phyloP scores from a whole-genome alignment of 2,329 filamentous ascomycete genomes.

The Rugonectria rugulosa region DNA sequence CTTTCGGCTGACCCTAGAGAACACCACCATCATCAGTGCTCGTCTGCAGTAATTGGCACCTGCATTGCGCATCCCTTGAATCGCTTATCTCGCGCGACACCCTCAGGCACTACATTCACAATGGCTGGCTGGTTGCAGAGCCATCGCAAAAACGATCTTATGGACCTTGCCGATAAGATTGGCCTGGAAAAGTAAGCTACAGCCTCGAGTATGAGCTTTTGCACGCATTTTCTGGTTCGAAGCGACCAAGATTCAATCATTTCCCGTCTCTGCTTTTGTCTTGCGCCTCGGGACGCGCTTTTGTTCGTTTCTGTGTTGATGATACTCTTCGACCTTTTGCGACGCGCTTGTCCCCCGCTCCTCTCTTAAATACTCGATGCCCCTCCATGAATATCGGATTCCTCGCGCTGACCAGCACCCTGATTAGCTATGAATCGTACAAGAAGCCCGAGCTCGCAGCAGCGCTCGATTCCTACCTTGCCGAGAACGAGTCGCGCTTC shows the following conservation, averaged over 20 bases:
- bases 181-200: conserved; percentile 75
- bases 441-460: conserved; percentile 83
- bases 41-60: conserved; percentile 9
- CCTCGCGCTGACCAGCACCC: conserved; percentile 27
- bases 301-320: conserved; percentile 2
- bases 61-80: not conserved
- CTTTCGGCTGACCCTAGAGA: not conserved
- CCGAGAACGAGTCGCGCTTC: conserved; percentile 71
- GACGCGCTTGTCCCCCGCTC: conserved; percentile 22
- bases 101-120: conserved; percentile 26
- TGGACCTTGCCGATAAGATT: conserved; percentile 74
- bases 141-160: conserved; percentile 83
- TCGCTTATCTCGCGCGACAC: conserved; percentile 39
- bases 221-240: not conserved
- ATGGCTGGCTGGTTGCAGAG: conserved; percentile 73
- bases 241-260: conserved; percentile 16
- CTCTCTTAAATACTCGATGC: conserved; percentile 5
- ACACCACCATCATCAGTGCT: not conserved
- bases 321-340: conserved; percentile 26
- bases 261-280: conserved; percentile 15
- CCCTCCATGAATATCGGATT: too few relatives aligned
- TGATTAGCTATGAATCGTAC: conserved; percentile 68
- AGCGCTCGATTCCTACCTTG: conserved; percentile 76
- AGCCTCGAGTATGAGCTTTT: conserved; percentile 8
- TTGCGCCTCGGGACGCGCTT: conserved; percentile 24